phyloP scores from a whole-genome alignment of 768 basidiomycete species.

The Hysterangium stoloniferum region DNA sequence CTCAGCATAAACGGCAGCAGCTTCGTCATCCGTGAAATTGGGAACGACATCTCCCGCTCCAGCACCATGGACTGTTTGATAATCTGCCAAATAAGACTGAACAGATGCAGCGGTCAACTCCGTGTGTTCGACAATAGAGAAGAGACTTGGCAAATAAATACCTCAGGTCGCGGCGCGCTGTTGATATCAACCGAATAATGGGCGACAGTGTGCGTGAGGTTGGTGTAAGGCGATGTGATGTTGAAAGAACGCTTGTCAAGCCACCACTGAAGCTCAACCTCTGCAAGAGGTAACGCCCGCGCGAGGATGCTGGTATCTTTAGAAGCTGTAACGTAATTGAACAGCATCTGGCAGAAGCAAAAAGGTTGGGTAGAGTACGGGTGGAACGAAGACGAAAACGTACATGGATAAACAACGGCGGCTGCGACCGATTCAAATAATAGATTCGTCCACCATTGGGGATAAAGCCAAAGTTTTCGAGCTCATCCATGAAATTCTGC shows the following conservation, averaged over 20 bases:
- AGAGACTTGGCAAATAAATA: background rate
- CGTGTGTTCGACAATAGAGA: conserved; percentile 10
- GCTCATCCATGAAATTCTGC: conserved; percentile 93
- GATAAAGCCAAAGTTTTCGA: conserved; percentile 79
- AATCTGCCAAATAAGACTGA: conserved; percentile 47
- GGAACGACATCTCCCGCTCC: conserved; percentile 24
- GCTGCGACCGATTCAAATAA: conserved; percentile 89
- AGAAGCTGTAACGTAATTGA: conserved; percentile 67
- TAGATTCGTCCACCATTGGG: conserved; percentile 93
- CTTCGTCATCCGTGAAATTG: conserved; percentile 40
- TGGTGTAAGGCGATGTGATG: conserved; percentile 65
- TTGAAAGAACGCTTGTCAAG: conserved; percentile 56
- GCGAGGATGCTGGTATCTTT: conserved; percentile 68
- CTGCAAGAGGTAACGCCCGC: conserved; percentile 79
- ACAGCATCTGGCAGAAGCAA: conserved; percentile 57
- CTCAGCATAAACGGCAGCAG: conserved; percentile 70
- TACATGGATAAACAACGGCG: conserved; percentile 80
- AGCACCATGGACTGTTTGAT: conserved; percentile 59
- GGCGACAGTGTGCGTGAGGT: conserved; percentile 54
- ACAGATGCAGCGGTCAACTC: conserved; percentile 7
- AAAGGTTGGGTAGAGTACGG: background rate
- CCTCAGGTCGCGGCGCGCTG: conserved; percentile 67
- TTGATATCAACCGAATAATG: conserved; percentile 69
- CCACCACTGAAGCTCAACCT: conserved; percentile 89
- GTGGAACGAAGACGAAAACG: conserved; percentile 13